Base-by-base conservation (phyloP, 2,329 filamentous ascomycete species). In the Phyllosticta paracitricarpa region DNA sequence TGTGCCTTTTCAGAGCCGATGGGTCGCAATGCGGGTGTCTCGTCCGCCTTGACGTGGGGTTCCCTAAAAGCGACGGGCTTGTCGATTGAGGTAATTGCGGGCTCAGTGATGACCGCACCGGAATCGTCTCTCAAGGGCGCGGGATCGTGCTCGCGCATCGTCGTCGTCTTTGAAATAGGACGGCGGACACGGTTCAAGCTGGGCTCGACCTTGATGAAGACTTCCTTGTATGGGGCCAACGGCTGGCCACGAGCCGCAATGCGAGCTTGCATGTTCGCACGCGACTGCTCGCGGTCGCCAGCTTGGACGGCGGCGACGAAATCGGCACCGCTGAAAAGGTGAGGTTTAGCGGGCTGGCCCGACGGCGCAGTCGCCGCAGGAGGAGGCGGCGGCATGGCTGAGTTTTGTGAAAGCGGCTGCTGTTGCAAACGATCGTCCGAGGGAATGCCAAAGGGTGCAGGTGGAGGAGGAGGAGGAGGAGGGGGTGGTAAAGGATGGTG, bases 241-340 rank as follows among this genome's bases (percentile, higher is more conserved):
- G 40, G 40, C 40, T 4, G 17, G 14, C n/a, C 17, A 17, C 40
- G 40, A 17, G 12, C 12, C 4, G 17, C 14, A 7, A 48, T n/a
- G 40, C 40, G 40, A n/a, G 40, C 14, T n/a, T 48, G 14, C 40
- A 48, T n/a, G 40, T 48, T 48, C 12, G 40, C 14, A 48, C 14
- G 40, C 4, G 26, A 9, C 10, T 28, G 54, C 4, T 33, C 33
- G 30, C 26, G 40, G 14, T 48, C 40, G 14, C 40, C 40, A 7
- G n/a, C 14, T 35, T 63, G 64, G 35, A 74, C 73, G 26, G 68
- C 65, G 8, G 68, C 66, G 14, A 66, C 63, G 59, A 72, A 73
- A 55, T 70, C 70, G 35, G 66, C 68, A 14, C 26, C 68, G 17
- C 12, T 48, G 12, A 48, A n/a, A 6, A 48, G 68, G 54, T 67